Percentiles rank a stretch among this genome's conserved stretches.
These are phyloP conservation scores for Proteromonas lacertae DNA, from an alignment of 352 stramenopile species.

Conservation along the genomic window DNA sequence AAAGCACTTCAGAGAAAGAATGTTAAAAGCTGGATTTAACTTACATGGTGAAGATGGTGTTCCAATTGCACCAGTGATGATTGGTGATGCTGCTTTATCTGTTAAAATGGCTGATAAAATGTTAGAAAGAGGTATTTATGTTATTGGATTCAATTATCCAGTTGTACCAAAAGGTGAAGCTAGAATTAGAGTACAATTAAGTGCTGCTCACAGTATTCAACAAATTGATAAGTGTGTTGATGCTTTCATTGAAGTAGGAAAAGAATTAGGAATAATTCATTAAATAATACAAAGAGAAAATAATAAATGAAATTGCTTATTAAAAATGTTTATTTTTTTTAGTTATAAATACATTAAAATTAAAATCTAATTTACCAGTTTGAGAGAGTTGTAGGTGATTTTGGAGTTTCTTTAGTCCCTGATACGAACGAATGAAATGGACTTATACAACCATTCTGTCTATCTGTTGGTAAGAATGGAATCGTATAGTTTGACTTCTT, in stretches of 20 bases:
- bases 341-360: too few species aligned
- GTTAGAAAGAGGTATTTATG: slow-evolving; percentile 58
- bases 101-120: slow-evolving; percentile 47
- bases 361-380: too few species aligned
- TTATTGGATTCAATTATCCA: slow-evolving; percentile 65
- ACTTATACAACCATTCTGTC: too few species aligned
- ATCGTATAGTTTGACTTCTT: too few species aligned
- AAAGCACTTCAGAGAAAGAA: slow-evolving; percentile 48
- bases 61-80: slow-evolving; percentile 19
- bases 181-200: slow-evolving; percentile 54
- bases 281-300: too few species aligned
- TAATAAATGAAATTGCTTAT: too few species aligned
- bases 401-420: too few species aligned
- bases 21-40: slow-evolving; percentile 46
- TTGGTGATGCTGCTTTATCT: slow-evolving; percentile 47
- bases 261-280: slow-evolving; percentile 8
- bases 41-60: slow-evolving; percentile 22
- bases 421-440: too few species aligned
- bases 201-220: slow-evolving; percentile 46
- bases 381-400: too few species aligned
- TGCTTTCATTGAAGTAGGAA: slow-evolving; percentile 52
- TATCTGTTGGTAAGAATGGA: too few species aligned
- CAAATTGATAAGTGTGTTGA: slow-evolving; percentile 51
- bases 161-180: slow-evolving; percentile 57
- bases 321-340: too few species aligned